phyloP scores from a whole-genome alignment of 371 early-diverging fungal genomes.

The Mortierella sp. region DNA sequence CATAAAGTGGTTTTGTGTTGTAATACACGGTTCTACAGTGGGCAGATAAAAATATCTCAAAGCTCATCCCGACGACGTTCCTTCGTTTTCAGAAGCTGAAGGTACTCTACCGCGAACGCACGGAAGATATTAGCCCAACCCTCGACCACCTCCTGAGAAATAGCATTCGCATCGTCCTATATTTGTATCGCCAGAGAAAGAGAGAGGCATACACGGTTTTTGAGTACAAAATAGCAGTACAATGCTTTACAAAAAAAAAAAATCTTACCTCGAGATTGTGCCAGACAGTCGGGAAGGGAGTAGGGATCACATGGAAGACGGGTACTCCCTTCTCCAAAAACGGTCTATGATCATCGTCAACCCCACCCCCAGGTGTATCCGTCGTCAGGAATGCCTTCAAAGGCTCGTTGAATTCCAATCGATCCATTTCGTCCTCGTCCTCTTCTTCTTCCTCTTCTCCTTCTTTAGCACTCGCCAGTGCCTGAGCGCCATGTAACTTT shows the following conservation, averaged over 20 bases:
- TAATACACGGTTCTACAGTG: too few species aligned
- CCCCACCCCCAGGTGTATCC: conserved; percentile 53
- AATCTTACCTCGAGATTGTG: conserved; percentile 74
- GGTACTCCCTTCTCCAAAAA: conserved; percentile 85
- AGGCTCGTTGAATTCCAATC: conserved; percentile 22
- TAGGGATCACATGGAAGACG: conserved; percentile 90
- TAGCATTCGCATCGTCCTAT: conserved; percentile 58
- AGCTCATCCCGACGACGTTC: conserved; percentile 39
- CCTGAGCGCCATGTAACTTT: conserved; percentile 41
- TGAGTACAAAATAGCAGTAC: too few species aligned
- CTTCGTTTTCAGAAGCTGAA: conserved; percentile 55
- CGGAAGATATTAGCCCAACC: conserved; percentile 65
- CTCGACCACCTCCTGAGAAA: conserved; percentile 58
- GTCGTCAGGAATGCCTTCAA: conserved; percentile 58
- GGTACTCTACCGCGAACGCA: conserved; percentile 67
- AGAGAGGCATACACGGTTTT: too few species aligned
- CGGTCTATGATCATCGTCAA: conserved; percentile 95
- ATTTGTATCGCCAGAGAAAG: too few species aligned
- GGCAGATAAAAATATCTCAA: background rate
- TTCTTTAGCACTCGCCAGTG: conserved; percentile 22
- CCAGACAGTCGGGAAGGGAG: conserved; percentile 94
- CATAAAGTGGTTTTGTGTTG: too few species aligned
- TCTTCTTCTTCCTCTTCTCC: conserved; percentile 26
- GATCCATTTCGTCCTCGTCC: conserved; percentile 41
- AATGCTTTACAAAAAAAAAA: background rate